phyloP scores from a whole-genome alignment of 345 rosid species.

The Salix arbutifolia region DNA sequence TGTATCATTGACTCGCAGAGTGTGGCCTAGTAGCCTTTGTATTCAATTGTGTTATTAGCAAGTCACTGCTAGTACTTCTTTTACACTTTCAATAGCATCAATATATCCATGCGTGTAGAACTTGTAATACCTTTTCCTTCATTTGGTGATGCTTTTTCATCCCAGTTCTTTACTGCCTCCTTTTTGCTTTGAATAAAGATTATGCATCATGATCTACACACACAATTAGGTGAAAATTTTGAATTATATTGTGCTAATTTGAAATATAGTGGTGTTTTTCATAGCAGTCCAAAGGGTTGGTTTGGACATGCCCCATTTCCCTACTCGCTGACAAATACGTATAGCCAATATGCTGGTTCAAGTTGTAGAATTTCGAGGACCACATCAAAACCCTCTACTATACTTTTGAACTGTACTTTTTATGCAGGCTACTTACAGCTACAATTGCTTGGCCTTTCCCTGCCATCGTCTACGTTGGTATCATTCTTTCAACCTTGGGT shows the following conservation, averaged over 20 bases:
- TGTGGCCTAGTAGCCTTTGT: not conserved
- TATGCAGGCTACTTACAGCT: constrained; percentile 79
- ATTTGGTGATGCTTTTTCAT: not conserved
- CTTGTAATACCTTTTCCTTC: not conserved
- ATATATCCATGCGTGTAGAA: not conserved
- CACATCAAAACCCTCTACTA: not conserved
- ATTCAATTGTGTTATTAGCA: not conserved
- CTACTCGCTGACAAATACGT: not conserved
- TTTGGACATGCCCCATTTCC: not conserved
- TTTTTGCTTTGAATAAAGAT: not conserved
- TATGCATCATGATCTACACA: not conserved
- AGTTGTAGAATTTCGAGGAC: not conserved
- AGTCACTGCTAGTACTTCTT: not conserved
- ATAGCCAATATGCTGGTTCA: not conserved
- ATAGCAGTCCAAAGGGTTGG: not conserved
- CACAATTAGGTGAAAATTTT: constrained; percentile 7
- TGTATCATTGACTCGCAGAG: not conserved
- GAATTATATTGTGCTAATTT: not conserved
- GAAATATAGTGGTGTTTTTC: not conserved
- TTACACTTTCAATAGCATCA: not conserved
- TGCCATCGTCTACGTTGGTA: constrained; percentile 72
- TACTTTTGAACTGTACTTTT: constrained; percentile 15
- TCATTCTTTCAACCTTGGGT: constrained; percentile 95
- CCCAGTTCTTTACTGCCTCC: not conserved
- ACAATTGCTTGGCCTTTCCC: constrained; percentile 98